phyloP scores from a whole-genome alignment of 306 rosid genomes.

The Sphenostylis stenocarpa region DNA sequence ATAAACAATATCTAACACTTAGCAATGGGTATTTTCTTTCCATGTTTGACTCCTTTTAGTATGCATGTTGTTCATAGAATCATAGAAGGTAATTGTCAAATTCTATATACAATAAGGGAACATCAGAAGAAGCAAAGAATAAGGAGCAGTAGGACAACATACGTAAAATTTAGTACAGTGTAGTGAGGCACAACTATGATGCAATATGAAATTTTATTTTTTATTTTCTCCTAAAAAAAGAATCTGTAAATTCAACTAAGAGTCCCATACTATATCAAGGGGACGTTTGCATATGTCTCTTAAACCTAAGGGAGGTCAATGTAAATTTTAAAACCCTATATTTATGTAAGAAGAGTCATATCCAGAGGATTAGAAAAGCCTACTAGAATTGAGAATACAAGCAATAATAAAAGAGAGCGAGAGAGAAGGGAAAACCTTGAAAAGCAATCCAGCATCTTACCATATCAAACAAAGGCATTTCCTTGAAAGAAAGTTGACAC shows the following conservation, averaged over 20 bases:
- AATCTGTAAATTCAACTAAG: not conserved
- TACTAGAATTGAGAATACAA: not conserved
- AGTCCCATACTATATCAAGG: too few species aligned
- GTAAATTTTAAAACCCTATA: not conserved
- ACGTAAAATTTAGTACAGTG: not conserved
- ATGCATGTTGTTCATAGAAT: not conserved
- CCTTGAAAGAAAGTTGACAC: too few species aligned
- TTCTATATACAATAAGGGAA: not conserved
- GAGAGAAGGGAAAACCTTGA: not conserved
- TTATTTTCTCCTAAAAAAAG: not conserved
- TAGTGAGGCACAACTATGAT: not conserved
- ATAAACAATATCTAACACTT: too few species aligned
- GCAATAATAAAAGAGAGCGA: not conserved
- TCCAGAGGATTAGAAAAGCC: not conserved
- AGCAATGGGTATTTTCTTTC: constrained; percentile 1
- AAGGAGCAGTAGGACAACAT: not conserved
- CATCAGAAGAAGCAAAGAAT: not conserved
- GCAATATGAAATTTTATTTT: not conserved
- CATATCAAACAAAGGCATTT: not conserved
- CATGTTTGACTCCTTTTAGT: not conserved
- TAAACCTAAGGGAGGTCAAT: not conserved
- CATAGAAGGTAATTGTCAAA: not conserved
- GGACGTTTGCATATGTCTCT: not conserved
- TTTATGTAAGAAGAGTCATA: not conserved
- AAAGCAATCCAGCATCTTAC: not conserved